Percentiles rank a stretch among this genome's conserved stretches.
These are phyloP conservation scores for Thielaviopsis populi DNA, from an alignment of 2,329 filamentous ascomycete genomes.

Conservation along the genomic window DNA sequence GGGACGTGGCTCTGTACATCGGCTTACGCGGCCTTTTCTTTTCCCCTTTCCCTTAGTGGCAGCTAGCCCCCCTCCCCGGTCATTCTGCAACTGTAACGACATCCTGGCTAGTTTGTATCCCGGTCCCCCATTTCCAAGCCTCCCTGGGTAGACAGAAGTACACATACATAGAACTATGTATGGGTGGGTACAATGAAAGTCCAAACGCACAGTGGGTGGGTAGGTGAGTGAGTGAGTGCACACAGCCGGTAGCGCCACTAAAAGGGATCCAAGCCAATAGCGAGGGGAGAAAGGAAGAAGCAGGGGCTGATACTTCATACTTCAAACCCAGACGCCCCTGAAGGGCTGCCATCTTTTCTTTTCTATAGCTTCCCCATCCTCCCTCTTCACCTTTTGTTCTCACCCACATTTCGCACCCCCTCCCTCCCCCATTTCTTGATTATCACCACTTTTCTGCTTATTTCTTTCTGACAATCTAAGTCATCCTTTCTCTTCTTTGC, in stretches of 20 bases:
- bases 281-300: not conserved
- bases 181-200: not conserved
- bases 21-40: conserved; percentile 17
- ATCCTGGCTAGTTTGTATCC: not conserved
- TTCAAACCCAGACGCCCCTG: not conserved
- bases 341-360: not conserved
- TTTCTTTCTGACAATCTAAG: not conserved
- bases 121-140: conserved; percentile 2
- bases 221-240: not conserved
- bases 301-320: conserved; percentile 4
- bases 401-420: not conserved
- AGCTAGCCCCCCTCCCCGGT: not conserved
- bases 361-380: not conserved
- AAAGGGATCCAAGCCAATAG: conserved; percentile 1
- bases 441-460: conserved; percentile 5
- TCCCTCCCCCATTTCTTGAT: not conserved
- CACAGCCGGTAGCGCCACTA: not conserved
- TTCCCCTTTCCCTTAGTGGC: conserved; percentile 9
- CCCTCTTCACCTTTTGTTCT: not conserved
- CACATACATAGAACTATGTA: not conserved
- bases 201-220: not conserved
- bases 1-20: not conserved
- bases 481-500: not conserved
- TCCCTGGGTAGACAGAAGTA: conserved; percentile 1
- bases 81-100: not conserved